Evolutionary conservation across 352 stramenopile genomes (phyloP), one percentile per base, ranked within the genome.

Genomic region (Pythium insidiosum): DNA sequence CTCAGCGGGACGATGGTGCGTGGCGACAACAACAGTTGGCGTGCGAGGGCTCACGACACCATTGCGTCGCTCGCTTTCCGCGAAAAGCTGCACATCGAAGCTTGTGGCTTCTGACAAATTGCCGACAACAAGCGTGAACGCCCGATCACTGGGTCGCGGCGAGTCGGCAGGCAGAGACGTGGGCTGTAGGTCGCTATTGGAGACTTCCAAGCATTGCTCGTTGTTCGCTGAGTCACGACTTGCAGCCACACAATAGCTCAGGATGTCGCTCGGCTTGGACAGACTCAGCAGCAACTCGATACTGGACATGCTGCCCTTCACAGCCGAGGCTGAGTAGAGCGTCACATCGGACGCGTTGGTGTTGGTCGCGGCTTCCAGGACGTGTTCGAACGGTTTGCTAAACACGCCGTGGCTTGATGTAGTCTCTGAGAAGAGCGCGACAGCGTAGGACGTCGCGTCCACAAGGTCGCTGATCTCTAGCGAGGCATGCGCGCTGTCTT

Each of bases 361-460:
- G 37, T 92, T 80, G 2, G 77, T 88, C 3, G 52, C 23, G 9
- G 57, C 59, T 26, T 90, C 77, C 1, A 88, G 23, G 5, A 79
- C 22, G 0, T 59, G 53, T 16, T 53, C 43, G 22, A 68, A 85
- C 2, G 65, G 58, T 4, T 50, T 36, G 1, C 74, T 70, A 26
- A 84, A 84, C 12, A 89, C 58, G 2, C 80, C 77, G 47, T 69
- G 60, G 34, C 80, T 93, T 4, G 44, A 48, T 15, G 60, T 60
- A 0, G 80, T 90, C 25, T 93, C 77, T 2, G 77, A 57, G 23
- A 93, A 52, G 9, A 93, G 26, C 20, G 59, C 56, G 30, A 93
- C 52, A 13, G 52, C 52, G 41, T 90, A 88, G 12, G 53, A 29
- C 0, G 73, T 73, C 22, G 61, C 56, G 21, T 84, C 75, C 2